Conservation (phyloP, 2,329 filamentous ascomycete species). For the Annulohypoxylon truncatum region DNA sequence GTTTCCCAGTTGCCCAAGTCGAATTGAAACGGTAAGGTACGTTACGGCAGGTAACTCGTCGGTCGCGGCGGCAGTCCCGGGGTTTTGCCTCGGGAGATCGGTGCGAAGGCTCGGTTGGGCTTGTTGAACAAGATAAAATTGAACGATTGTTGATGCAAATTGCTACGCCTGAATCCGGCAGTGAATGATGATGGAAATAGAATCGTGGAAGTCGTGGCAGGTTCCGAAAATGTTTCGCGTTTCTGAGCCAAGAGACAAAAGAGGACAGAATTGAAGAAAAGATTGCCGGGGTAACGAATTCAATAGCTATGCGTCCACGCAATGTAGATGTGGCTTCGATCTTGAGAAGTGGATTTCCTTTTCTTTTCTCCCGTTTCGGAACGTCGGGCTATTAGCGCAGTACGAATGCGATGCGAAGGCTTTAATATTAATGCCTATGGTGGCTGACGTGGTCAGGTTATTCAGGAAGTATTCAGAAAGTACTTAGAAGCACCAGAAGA, state of each 20-base stretch:
- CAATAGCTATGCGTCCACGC: slow-evolving; percentile 27
- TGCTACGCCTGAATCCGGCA: slow-evolving; percentile 32
- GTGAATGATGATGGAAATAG: slow-evolving; percentile 23
- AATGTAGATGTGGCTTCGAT: slow-evolving; percentile 40
- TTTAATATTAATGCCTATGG: slow-evolving; percentile 40
- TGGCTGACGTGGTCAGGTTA: slow-evolving; percentile 43
- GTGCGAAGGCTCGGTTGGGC: slow-evolving; percentile 18
- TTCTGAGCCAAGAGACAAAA: background rate
- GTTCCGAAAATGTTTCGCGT: slow-evolving; percentile 1
- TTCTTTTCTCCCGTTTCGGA: slow-evolving; percentile 22
- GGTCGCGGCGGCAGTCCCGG: slow-evolving; percentile 34
- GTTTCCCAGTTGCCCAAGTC: slow-evolving; percentile 29
- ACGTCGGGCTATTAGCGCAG: slow-evolving; percentile 21
- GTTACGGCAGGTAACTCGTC: slow-evolving; percentile 30
- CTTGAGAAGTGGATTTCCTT: slow-evolving; percentile 34
- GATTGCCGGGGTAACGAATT: slow-evolving; percentile 14
- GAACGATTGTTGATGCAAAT: slow-evolving; percentile 27
- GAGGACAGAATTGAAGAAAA: slow-evolving; percentile 10
- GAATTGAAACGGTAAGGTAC: slow-evolving; percentile 6
- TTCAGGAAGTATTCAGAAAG: slow-evolving; percentile 12
- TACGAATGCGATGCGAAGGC: slow-evolving; percentile 24
- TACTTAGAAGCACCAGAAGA: slow-evolving; percentile 33
- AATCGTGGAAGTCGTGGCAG: slow-evolving; percentile 31
- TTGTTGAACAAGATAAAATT: background rate
- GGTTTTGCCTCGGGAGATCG: slow-evolving; percentile 36